Conservation (phyloP, 306 rosid species). For the Prunus campanulata region DNA sequence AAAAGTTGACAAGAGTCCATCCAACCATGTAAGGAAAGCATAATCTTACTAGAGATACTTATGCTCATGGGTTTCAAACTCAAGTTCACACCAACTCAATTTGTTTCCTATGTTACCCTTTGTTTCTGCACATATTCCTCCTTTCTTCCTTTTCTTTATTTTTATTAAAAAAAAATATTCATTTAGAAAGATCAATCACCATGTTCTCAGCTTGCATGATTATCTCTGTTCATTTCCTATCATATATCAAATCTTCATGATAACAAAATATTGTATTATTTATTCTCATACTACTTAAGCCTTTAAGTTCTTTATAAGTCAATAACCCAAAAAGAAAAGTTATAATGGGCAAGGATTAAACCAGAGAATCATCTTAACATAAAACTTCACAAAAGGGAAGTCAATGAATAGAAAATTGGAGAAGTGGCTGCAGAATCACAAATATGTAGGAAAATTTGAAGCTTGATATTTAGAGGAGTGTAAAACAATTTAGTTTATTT, state of each 20-base stretch:
- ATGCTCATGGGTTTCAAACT: neutral
- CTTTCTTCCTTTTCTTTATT: neutral
- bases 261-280: neutral
- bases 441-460: neutral
- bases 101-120: neutral
- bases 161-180: neutral
- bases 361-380: neutral
- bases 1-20: neutral
- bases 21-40: neutral
- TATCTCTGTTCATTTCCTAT: neutral
- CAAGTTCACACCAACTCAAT: neutral
- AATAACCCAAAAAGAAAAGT: neutral
- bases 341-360: neutral
- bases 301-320: neutral
- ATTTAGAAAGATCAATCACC: neutral
- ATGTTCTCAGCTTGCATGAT: neutral
- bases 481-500: neutral
- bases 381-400: neutral
- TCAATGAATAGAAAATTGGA: neutral
- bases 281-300: neutral
- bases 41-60: neutral
- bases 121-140: neutral
- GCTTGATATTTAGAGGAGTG: neutral
- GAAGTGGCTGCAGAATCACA: neutral
- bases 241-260: neutral